Evolutionary conservation across 805 yeast genomes (phyloP), one percentile per base, ranked within the genome.

Genomic region (Cyberlindnera meyerae): DNA sequence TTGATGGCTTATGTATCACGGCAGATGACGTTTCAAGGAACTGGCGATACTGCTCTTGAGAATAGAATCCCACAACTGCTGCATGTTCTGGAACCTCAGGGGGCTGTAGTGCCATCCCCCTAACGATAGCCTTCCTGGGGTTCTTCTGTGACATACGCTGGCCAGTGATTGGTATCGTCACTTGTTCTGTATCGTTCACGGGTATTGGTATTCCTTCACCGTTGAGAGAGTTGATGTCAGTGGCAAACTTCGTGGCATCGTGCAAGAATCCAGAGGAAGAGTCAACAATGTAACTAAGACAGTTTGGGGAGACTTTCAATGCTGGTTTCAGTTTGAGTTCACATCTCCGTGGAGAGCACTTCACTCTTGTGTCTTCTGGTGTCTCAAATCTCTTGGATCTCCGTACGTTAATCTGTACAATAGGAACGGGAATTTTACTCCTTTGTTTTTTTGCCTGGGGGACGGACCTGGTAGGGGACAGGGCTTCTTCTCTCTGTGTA

Each of bases 241-340:
- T 79, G 2, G 83, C 87, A 56, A 73, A 79, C 45, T 69, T 72
- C 3, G 85, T 79, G 8, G 85, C 84, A 49, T 79, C 85, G 44
- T 68, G 70, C 12, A 76, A 49, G 39, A 62, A 63, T 0, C 84
- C 83, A 26, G 79, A 75, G 51, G 77, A 71, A 6, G 83, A 69
- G 45, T 78, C 80, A 21, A 79, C 83, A 30, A 78, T 58, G 47
- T 70, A 66, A 31, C 75, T 75, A 22, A 53, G 42, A 1, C 28
- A 20, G 8, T 22, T 24, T 20, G 27, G 34, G 8, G 22, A 27
- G 14, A 35, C 17, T 27, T 42, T 53, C 11, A 54, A 39, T 3
- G 39, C 39, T 3, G 55, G 41, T 27, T 35, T 43, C 21, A 51
- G 13, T 5, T 26, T 22, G 11, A 27, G 29, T 5, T 36, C 33